Percentiles rank a stretch among this genome's conserved stretches.
Evolutionary conservation across 2,329 filamentous ascomycete species (phyloP).

Genomic region (Chaetomium sp.): DNA sequence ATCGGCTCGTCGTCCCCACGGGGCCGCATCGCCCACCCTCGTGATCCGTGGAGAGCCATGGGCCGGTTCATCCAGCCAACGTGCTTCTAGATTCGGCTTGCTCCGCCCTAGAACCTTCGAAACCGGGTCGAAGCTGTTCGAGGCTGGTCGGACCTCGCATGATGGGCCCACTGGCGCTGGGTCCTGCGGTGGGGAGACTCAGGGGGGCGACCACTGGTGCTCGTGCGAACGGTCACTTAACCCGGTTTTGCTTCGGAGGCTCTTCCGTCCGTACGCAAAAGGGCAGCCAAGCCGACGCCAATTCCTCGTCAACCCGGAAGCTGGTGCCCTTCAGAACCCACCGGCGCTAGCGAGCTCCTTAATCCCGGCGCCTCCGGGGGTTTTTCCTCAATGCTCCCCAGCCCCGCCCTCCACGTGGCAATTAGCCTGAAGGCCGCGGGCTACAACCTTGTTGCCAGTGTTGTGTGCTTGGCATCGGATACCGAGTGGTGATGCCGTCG

Average conservation of each 20-base stretch:
- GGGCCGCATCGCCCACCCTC: constrained; percentile 10
- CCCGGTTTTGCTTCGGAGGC: constrained; percentile 33
- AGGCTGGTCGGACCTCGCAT: neutral
- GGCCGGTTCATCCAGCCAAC: neutral
- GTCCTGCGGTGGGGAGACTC: neutral
- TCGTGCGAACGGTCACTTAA: constrained; percentile 13
- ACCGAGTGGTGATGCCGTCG: neutral
- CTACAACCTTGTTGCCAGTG: constrained; percentile 12
- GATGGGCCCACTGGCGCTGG: neutral
- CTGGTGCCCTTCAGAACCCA: constrained; percentile 11
- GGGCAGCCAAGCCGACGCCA: constrained; percentile 28
- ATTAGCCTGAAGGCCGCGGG: constrained; percentile 30
- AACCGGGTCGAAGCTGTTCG: neutral
- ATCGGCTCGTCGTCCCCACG: constrained; percentile 16
- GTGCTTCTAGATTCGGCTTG: constrained; percentile 5
- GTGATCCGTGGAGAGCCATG: neutral
- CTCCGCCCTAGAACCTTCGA: constrained; percentile 6
- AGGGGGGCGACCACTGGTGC: neutral
- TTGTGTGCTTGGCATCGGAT: constrained; percentile 1
- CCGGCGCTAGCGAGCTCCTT: constrained; percentile 17
- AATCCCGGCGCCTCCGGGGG: constrained; percentile 14
- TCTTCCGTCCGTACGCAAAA: constrained; percentile 26
- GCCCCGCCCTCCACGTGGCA: constrained; percentile 22
- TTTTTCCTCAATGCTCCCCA: neutral
- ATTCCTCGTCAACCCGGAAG: constrained; percentile 22